Evolutionary conservation across 2,329 filamentous ascomycete genomes (phyloP).

Genomic region (Bertia moriformis): DNA sequence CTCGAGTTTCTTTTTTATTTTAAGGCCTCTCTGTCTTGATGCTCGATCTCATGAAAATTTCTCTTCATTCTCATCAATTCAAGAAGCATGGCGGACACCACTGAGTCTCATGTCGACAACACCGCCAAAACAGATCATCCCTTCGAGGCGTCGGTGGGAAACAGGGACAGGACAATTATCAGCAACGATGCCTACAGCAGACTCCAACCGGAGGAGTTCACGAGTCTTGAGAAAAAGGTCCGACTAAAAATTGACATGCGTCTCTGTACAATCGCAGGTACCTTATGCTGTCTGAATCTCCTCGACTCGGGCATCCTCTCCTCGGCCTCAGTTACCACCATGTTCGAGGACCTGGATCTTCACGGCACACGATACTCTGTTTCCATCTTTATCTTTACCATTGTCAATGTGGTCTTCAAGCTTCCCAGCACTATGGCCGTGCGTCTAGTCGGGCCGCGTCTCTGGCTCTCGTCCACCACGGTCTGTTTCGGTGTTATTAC

Average conservation of each 20-base stretch:
- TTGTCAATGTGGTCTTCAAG: slow-evolving; percentile 54
- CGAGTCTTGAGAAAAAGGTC: slow-evolving; percentile 26
- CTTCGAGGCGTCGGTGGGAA: no score
- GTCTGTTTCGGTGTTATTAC: slow-evolving; percentile 50
- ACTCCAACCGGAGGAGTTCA: slow-evolving; percentile 5
- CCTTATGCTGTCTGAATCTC: slow-evolving; percentile 57
- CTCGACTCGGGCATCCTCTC: slow-evolving; percentile 58
- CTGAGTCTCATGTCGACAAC: no score
- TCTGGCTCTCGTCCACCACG: slow-evolving; percentile 46
- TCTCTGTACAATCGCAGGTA: slow-evolving; percentile 55
- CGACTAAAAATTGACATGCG: slow-evolving; percentile 52
- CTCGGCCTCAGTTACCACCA: slow-evolving; percentile 54
- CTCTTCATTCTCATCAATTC: no score
- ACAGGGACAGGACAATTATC: no score
- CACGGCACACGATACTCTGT: slow-evolving; percentile 52
- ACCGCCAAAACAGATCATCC: no score
- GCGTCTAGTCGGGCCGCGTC: slow-evolving; percentile 45
- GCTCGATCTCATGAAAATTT: no score
- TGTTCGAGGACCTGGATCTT: slow-evolving; percentile 48
- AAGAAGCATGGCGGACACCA: no score
- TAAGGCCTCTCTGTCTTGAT: no score
- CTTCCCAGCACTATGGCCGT: slow-evolving; percentile 55
- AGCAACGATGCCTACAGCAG: no score
- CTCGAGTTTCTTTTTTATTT: no score
- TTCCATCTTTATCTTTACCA: slow-evolving; percentile 60